Conservation (phyloP, 768 basidiomycete species). For the Suillus weaverae region DNA sequence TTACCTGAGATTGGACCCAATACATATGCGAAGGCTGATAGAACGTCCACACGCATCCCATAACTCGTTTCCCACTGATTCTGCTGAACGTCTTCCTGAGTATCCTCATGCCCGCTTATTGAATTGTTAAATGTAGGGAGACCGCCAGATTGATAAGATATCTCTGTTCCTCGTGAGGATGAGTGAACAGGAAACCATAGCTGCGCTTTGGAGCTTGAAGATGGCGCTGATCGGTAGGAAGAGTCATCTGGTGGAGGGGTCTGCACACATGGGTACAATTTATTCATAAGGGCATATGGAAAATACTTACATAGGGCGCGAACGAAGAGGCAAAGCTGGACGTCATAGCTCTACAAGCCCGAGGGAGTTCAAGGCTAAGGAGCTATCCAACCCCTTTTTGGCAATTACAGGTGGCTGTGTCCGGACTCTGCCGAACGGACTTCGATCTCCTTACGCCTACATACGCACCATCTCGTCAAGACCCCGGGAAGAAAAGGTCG, state of each 20-base stretch:
- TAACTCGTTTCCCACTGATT: constrained; percentile 74
- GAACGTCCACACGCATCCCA: constrained; percentile 64
- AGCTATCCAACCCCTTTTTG: constrained; percentile 1
- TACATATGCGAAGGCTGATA: constrained; percentile 64
- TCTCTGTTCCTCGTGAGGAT: constrained; percentile 28
- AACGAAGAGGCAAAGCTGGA: constrained; percentile 53
- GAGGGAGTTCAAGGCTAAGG: background rate
- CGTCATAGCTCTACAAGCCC: constrained; percentile 22
- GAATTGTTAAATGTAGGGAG: constrained; percentile 56
- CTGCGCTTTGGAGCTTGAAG: constrained; percentile 31
- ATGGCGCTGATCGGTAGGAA: constrained; percentile 21
- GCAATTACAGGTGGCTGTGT: constrained; percentile 25
- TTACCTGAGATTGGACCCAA: constrained; percentile 73
- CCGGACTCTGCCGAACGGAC: constrained; percentile 48
- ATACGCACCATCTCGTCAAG: constrained; percentile 26
- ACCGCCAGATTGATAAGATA: constrained; percentile 72
- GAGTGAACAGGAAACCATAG: constrained; percentile 54
- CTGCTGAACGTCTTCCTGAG: constrained; percentile 39
- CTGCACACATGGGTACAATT: constrained; percentile 30
- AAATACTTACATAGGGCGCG: constrained; percentile 54
- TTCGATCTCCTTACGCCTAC: constrained; percentile 20
- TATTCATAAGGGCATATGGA: background rate
- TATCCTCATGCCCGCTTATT: constrained; percentile 35
- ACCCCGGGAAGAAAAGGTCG: constrained; percentile 27
- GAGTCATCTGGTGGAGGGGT: constrained; percentile 61